Evolutionary conservation across 2,329 filamentous ascomycete species (phyloP).

Genomic region (Sporothrix pseudoabietina): DNA sequence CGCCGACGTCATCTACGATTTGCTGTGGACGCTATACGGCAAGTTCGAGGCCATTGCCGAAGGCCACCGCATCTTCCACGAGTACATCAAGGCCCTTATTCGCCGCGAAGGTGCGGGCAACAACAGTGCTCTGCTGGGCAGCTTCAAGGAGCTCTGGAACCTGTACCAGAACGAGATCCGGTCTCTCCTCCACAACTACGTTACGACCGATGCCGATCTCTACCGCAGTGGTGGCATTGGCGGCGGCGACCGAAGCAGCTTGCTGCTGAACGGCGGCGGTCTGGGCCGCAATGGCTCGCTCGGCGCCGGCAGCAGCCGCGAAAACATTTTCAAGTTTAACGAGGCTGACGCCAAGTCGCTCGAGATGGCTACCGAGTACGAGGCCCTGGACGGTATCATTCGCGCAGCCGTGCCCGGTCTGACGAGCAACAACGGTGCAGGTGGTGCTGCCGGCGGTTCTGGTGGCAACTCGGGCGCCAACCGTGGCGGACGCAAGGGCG

Average conservation of each 20-base stretch:
- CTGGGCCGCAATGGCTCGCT: not conserved
- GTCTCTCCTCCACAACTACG: constrained; percentile 90
- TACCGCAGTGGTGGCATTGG: constrained; percentile 51
- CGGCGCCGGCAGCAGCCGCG: constrained; percentile 14
- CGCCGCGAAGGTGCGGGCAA: constrained; percentile 73
- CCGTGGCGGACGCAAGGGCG: constrained; percentile 29
- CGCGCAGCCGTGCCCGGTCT: constrained; percentile 89
- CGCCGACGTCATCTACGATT: constrained; percentile 83
- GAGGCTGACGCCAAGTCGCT: constrained; percentile 79
- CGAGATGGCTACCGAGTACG: constrained; percentile 80
- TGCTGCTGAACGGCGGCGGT: not conserved
- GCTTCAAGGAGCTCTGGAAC: constrained; percentile 97
- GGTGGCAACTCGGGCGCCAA: constrained; percentile 13
- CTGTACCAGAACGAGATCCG: constrained; percentile 97
- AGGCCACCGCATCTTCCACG: constrained; percentile 89
- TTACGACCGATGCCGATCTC: constrained; percentile 84
- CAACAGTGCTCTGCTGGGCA: constrained; percentile 70
- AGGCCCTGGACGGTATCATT: constrained; percentile 87
- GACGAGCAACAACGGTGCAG: constrained; percentile 68
- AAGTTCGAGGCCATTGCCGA: constrained; percentile 98
- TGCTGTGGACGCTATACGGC: constrained; percentile 88
- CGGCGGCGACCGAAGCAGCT: not conserved
- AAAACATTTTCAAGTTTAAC: constrained; percentile 76
- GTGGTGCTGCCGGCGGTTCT: constrained; percentile 34
- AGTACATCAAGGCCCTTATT: constrained; percentile 84